Percentiles rank a stretch among this genome's conserved stretches.
These are phyloP conservation scores for Theileria orientalis DNA, from an alignment of 169 alveolate species.

Conservation along the genomic window DNA sequence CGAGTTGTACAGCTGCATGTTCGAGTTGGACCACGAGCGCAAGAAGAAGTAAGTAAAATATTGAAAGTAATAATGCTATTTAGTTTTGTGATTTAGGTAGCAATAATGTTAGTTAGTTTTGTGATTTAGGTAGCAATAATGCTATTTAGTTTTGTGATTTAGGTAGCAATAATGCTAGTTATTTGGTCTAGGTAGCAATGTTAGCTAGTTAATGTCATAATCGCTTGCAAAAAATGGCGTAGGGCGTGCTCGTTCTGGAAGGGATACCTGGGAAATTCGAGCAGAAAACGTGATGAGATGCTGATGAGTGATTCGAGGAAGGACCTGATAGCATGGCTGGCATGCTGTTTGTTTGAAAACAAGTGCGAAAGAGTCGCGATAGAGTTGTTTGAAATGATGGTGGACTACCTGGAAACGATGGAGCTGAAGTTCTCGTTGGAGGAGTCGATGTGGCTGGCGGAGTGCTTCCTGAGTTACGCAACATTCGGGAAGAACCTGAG, in stretches of 20 bases:
- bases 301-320: conserved; percentile 10
- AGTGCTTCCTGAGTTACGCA: not conserved
- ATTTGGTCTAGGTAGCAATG: too few species aligned
- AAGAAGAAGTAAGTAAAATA: too few species aligned
- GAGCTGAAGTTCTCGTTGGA: conserved; percentile 9
- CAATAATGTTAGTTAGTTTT: too few species aligned
- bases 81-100: too few species aligned
- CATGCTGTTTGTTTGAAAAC: conserved; percentile 19
- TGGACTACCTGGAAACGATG: conserved; percentile 7
- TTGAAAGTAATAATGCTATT: too few species aligned
- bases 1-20: conserved; percentile 44
- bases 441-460: conserved; percentile 25
- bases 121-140: too few species aligned
- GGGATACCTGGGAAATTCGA: conserved; percentile 10
- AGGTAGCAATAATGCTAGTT: too few species aligned
- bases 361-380: conserved; percentile 20
- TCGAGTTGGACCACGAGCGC: not conserved
- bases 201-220: too few species aligned
- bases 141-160: too few species aligned
- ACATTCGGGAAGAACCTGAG: not conserved
- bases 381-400: conserved; percentile 22
- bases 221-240: too few species aligned
- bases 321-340: conserved; percentile 31
- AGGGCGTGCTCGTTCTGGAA: conserved; percentile 44
- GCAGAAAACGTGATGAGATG: conserved; percentile 1